Evolutionary conservation across 148 eudicot species (phyloP).

Genomic region (Fagopyrum homotropicum): DNA sequence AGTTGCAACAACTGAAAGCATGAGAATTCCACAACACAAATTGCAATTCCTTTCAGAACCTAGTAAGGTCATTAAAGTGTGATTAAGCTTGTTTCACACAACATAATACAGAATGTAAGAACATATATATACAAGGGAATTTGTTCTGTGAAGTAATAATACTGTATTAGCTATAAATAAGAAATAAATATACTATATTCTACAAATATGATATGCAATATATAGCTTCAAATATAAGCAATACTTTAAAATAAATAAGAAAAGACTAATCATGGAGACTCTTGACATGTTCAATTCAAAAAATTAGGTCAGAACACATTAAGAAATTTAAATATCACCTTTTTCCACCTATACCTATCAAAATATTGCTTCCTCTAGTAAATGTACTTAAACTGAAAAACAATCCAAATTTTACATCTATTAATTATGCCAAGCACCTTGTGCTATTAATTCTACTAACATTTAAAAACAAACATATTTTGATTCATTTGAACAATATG

Average conservation of each 20-base stretch:
- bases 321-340: background rate
- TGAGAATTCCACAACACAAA: background rate
- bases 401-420: background rate
- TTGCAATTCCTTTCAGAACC: background rate
- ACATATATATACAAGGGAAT: background rate
- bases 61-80: background rate
- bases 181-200: background rate
- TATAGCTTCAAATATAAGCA: background rate
- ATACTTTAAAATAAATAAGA: background rate
- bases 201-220: no score
- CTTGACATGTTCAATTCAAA: background rate
- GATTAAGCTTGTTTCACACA: background rate
- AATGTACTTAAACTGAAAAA: no score
- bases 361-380: no score
- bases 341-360: background rate
- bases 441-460: background rate
- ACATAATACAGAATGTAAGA: background rate
- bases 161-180: background rate
- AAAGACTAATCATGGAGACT: background rate
- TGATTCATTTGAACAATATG: background rate
- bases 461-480: no score
- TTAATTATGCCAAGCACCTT: background rate
- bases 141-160: background rate
- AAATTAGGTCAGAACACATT: background rate
- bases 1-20: background rate